Conservation (phyloP, 2,329 filamentous ascomycete species). For the Arthrobotrys iridis region DNA sequence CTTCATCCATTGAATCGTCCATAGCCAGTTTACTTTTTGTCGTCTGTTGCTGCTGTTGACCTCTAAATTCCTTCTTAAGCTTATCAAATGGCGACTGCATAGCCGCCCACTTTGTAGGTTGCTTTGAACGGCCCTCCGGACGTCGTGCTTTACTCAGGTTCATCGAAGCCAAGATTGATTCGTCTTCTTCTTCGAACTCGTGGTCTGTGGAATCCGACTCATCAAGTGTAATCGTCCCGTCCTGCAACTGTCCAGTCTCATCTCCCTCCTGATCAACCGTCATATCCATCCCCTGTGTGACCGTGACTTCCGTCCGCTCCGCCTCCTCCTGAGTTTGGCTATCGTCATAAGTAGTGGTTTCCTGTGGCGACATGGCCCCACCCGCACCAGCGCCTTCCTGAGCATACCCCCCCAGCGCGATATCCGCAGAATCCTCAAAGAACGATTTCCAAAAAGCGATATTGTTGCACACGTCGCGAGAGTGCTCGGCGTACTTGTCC, state of each 20-base stretch:
- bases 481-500: conserved; percentile 94
- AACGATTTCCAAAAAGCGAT: conserved; percentile 96
- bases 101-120: conserved; percentile 69
- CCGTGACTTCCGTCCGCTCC: conserved; percentile 51
- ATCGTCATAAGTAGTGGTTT: conserved; percentile 66
- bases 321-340: conserved; percentile 56
- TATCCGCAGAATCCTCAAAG: conserved; percentile 97
- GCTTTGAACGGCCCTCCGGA: conserved; percentile 32
- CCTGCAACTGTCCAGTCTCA: conserved; percentile 36
- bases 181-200: conserved; percentile 65
- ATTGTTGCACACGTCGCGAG: conserved; percentile 92
- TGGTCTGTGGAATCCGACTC: conserved; percentile 56
- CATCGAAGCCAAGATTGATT: conserved; percentile 74
- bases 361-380: conserved; percentile 69
- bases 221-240: conserved; percentile 55
- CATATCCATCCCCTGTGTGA: conserved; percentile 14
- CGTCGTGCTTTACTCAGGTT: conserved; percentile 69
- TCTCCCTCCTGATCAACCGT: conserved; percentile 21
- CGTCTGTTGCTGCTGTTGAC: conserved; percentile 57
- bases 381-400: neutral
- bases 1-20: conserved; percentile 36
- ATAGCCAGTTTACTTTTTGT: conserved; percentile 21
- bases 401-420: conserved; percentile 94
- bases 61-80: conserved; percentile 72
- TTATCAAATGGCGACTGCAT: conserved; percentile 81